Percentiles rank a stretch among this genome's conserved stretches.
Evolutionary conservation across 2,329 filamentous ascomycete genomes (phyloP).

Genomic region (Cercospora sp.): DNA sequence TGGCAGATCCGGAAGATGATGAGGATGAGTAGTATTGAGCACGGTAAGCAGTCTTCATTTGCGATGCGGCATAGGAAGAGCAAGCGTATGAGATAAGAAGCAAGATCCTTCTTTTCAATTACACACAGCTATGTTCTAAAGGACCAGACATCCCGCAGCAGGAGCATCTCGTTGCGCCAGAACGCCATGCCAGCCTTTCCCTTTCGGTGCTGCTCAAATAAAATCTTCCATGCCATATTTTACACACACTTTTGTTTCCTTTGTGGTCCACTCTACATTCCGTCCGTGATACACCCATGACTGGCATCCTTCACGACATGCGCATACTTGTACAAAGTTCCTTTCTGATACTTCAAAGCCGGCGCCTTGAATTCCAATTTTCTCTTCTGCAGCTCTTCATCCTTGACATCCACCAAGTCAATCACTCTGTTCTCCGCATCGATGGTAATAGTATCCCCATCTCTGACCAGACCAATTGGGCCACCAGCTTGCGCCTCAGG

Average conservation of each 20-base stretch:
- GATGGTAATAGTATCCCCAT: conserved; percentile 79
- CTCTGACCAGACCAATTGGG: conserved; percentile 76
- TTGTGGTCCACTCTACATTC: conserved; percentile 5
- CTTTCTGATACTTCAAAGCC: conserved; percentile 58
- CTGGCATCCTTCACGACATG: conserved; percentile 58
- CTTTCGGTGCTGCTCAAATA: background rate
- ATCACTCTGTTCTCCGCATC: conserved; percentile 71
- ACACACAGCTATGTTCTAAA: background rate
- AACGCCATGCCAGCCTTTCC: background rate
- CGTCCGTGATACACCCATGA: conserved; percentile 60
- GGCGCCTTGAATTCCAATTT: conserved; percentile 55
- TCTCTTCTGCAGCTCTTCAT: conserved; percentile 59
- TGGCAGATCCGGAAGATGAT: background rate
- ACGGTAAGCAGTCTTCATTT: background rate
- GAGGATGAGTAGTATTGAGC: background rate
- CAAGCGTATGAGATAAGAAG: background rate
- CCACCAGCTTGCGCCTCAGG: conserved; percentile 85
- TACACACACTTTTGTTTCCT: background rate
- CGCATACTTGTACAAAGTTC: conserved; percentile 61
- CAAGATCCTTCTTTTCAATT: background rate
- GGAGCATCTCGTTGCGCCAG: background rate
- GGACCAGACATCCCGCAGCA: too few species aligned
- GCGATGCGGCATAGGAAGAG: background rate
- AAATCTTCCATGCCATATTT: background rate
- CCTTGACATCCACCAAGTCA: conserved; percentile 63